Evolutionary conservation across 108 stramenopile species (phyloP), one percentile per base, ranked within the genome.

Genomic region (Mediolabrus comicus): DNA sequence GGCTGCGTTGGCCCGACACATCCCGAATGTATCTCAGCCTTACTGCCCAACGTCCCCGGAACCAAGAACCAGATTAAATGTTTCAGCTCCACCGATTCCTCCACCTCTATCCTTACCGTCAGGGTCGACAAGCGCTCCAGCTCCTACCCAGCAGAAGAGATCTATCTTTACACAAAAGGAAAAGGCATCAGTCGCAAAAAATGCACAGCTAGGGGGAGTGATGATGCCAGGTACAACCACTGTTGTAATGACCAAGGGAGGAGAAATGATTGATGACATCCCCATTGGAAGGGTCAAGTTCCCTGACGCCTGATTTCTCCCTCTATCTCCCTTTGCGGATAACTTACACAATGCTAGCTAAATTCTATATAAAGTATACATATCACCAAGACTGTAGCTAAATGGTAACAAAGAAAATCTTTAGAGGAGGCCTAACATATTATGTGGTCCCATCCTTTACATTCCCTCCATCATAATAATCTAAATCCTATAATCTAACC

Each of bases 231-330:
- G 71, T 11, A 56, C 71, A 38, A 69, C 69, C 3, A 63, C 62
- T 27, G 61, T 71, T 43, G 54, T 71, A 9, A 30, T 53, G 53
- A 61, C 61, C 4, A 59, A 71, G 25, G 71, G 71, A 53, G 62
- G 71, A 32, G 60, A 62, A 29, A 71, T 62, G 71, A 71, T 71
- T 38, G 71, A 55, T 22, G 71, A 62, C 52, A 63, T 71, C 62
- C 71, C 71, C 1, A 35, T 71, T 36, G 71, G 71, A 30, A 71
- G 54, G 43, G 4, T 71, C 8, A 49, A 6, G 46, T 9, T 49
- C 46, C 46, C 22, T 1, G 22, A 49, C 6, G 2, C n/a, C 46
- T 49, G 46, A 49, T 1, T 49, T 49, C 46, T 22, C n/a, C n/a
- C n/a, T n/a, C n/a, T n/a, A n/a, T n/a, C n/a, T n/a, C n/a, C n/a